Evolutionary conservation across 2,329 filamentous ascomycete genomes (phyloP), one percentile per base, ranked within the genome.

Genomic region (Sporothrix brasiliensis): DNA sequence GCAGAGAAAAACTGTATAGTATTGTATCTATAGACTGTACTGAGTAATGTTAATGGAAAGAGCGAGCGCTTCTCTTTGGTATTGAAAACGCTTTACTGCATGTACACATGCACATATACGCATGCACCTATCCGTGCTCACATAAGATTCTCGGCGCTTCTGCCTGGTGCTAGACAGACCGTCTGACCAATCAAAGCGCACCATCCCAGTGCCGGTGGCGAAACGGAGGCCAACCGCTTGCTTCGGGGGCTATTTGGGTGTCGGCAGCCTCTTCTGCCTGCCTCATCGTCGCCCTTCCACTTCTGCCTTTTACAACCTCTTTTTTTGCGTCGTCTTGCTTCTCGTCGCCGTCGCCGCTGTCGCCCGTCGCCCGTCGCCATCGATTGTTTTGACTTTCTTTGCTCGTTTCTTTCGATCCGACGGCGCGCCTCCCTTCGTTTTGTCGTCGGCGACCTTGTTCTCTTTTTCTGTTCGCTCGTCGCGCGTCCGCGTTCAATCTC

Each of bases 111-210:
- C 24, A 24, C 3, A 10, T 14, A 0, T 24, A 2, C 24, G 1
- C 2, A 61, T 61, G 56, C 56, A 61, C 4, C 2, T 44, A 24
- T 24, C 34, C 4, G 34, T 5, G 11, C 16, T 61, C 34, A 61
- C 56, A 24, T 61, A 44, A 61, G 34, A 21, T 68, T 68, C 67
- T 58, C 14, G 67, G 53, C 67, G 67, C 67, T 68, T 68, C 67
- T 68, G 67, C 66, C 66, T 68, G 53, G 41, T 44, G 54, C 54
- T 5, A 58, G 54, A 58, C 53, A 3, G 0, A 13, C 63, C 19
- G 9, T 10, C 50, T 4, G 11, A n/a, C 65, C 65, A 56, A 67
- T 67, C 39, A 68, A 1, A 60, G 19, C 19, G 34, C 52, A 21
- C 41, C 2, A 21, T 16, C 13, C 39, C 3, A 53, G 0, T 9